phyloP scores from a whole-genome alignment of 345 rosid species.

The Aquilaria yunnanensis region DNA sequence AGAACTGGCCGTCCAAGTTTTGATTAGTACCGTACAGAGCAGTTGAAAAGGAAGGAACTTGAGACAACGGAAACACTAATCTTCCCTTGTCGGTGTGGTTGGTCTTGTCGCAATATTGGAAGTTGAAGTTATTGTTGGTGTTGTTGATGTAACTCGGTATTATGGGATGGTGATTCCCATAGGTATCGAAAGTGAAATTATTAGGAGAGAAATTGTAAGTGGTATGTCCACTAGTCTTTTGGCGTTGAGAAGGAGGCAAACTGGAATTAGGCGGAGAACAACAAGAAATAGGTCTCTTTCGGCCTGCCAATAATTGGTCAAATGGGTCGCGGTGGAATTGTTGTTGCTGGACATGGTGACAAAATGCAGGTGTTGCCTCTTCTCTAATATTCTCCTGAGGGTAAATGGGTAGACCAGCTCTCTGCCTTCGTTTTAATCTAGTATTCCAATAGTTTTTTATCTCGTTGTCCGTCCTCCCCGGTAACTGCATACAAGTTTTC shows the following conservation, averaged over 20 bases:
- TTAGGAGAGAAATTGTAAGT: neutral
- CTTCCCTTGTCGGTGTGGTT: constrained; percentile 1
- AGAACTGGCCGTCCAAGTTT: too few relatives aligned
- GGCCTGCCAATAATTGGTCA: neutral
- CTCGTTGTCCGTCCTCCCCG: constrained; percentile 87
- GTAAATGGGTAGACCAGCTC: constrained; percentile 70
- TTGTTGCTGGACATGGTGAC: constrained; percentile 25
- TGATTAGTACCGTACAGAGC: constrained; percentile 1
- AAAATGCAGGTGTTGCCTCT: constrained; percentile 20
- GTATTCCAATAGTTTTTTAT: constrained; percentile 94
- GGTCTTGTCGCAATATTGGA: neutral
- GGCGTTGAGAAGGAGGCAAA: constrained; percentile 23
- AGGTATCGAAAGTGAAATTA: constrained; percentile 1
- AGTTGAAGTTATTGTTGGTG: constrained; percentile 15
- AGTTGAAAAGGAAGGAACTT: constrained; percentile 17
- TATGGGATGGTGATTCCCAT: constrained; percentile 12
- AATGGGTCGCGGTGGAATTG: constrained; percentile 14
- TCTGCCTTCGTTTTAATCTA: constrained; percentile 61
- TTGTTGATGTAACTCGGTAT: constrained; percentile 8
- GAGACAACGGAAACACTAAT: constrained; percentile 28
- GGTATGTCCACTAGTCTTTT: constrained; percentile 8
- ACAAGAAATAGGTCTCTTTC: constrained; percentile 18
- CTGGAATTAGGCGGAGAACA: constrained; percentile 21
- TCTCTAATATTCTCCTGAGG: constrained; percentile 43
- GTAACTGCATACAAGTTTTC: constrained; percentile 34